A percentile compares a stretch with the other conserved stretches of the same genome.
Evolutionary conservation across 768 basidiomycete genomes (phyloP).

Genomic region (Trametes punicea): DNA sequence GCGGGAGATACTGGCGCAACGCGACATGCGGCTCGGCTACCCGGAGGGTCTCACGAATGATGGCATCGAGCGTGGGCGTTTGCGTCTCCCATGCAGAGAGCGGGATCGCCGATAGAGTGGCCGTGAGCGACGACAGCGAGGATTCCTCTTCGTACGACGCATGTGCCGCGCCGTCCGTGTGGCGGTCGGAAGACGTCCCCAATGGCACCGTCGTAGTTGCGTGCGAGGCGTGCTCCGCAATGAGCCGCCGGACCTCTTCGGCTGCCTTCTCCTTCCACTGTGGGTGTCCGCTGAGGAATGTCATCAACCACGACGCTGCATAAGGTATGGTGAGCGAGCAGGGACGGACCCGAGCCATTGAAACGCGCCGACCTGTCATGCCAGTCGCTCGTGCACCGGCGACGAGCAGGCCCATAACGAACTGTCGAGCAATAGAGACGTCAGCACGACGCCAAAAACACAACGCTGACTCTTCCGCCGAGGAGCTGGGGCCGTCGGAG

Average conservation of each 20-base stretch:
- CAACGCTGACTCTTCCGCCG: background rate
- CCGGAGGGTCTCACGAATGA: slow-evolving; percentile 75
- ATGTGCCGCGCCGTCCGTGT: too few relatives aligned
- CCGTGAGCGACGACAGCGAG: slow-evolving; percentile 34
- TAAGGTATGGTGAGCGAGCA: slow-evolving; percentile 3
- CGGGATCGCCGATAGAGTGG: slow-evolving; percentile 57
- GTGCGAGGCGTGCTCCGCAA: slow-evolving; percentile 37
- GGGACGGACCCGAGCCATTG: background rate
- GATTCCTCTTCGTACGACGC: background rate
- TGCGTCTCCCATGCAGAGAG: slow-evolving; percentile 67
- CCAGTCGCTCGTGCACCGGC: slow-evolving; percentile 81
- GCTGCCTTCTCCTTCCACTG: slow-evolving; percentile 64
- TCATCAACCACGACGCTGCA: slow-evolving; percentile 69
- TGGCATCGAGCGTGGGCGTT: slow-evolving; percentile 66
- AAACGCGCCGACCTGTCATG: slow-evolving; percentile 52
- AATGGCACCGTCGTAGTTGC: too few relatives aligned
- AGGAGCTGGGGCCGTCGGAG: background rate
- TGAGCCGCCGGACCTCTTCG: slow-evolving; percentile 54
- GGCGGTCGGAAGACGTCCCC: too few relatives aligned
- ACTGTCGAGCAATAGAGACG: slow-evolving; percentile 40
- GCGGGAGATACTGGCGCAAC: slow-evolving; percentile 61
- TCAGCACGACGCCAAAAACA: slow-evolving; percentile 6
- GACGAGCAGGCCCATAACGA: slow-evolving; percentile 78
- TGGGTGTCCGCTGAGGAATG: slow-evolving; percentile 63
- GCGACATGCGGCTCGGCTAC: slow-evolving; percentile 78